Percentiles rank a stretch among this genome's conserved stretches.
phyloP scores from a whole-genome alignment of 805 yeast genomes.

The Candida koratica region DNA sequence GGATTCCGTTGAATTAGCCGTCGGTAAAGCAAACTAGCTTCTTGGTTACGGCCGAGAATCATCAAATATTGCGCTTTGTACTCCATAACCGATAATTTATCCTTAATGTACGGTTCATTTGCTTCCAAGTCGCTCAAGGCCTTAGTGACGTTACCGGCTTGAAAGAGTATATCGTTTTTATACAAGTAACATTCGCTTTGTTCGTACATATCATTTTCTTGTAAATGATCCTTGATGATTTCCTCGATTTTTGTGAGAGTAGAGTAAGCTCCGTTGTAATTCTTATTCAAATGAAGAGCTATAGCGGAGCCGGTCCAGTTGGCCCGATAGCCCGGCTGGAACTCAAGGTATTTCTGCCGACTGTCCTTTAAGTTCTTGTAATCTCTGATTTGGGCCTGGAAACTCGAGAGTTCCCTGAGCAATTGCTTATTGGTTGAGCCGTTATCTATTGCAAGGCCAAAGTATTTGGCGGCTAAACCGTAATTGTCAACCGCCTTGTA shows the following conservation, averaged over 20 bases:
- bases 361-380: slow-evolving; percentile 58
- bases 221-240: slow-evolving; percentile 62
- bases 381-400: slow-evolving; percentile 79
- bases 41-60: slow-evolving; percentile 51
- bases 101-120: slow-evolving; percentile 49
- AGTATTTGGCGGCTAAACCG: slow-evolving; percentile 73
- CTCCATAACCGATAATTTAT: slow-evolving; percentile 60
- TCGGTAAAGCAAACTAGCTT: slow-evolving; percentile 68
- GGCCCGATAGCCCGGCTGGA: slow-evolving; percentile 77
- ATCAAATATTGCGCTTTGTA: slow-evolving; percentile 60
- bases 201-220: slow-evolving; percentile 67
- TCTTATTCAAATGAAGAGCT: slow-evolving; percentile 74
- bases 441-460: slow-evolving; percentile 66
- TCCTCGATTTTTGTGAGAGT: slow-evolving; percentile 75
- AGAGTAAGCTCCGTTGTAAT: slow-evolving; percentile 62
- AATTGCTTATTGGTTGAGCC: slow-evolving; percentile 78
- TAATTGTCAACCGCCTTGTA: slow-evolving; percentile 68
- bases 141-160: slow-evolving; percentile 55
- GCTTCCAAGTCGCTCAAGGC: slow-evolving; percentile 61
- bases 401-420: slow-evolving; percentile 72
- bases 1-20: slow-evolving; percentile 79
- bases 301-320: slow-evolving; percentile 88
- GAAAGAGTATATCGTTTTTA: slow-evolving; percentile 62
- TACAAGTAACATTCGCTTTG: slow-evolving; percentile 77
- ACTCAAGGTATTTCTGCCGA: slow-evolving; percentile 65